These are phyloP conservation scores for Blastobotrys attinorum DNA, from an alignment of 805 yeast genomes.

Conservation along the genomic window DNA sequence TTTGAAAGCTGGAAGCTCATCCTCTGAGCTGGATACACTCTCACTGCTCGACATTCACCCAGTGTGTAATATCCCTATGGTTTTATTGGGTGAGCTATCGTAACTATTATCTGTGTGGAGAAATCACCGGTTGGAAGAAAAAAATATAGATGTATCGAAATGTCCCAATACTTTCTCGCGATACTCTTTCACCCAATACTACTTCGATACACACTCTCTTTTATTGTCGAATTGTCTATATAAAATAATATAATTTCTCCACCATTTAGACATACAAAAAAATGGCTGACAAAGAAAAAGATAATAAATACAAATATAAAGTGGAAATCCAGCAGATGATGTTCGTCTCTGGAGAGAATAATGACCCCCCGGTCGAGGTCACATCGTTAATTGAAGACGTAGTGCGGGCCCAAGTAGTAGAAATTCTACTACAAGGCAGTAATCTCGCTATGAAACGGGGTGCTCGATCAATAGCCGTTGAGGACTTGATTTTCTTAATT, in stretches of 20 bases:
- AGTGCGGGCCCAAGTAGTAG: constrained; percentile 90
- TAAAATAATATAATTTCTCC: too few species aligned
- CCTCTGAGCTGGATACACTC: not conserved
- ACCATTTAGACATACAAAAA: not conserved
- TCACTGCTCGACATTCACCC: too few species aligned
- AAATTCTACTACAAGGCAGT: constrained; percentile 67
- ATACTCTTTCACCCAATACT: too few species aligned
- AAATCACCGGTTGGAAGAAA: too few species aligned
- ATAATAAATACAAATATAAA: constrained; percentile 61
- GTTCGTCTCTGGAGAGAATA: constrained; percentile 95
- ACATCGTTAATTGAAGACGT: constrained; percentile 92
- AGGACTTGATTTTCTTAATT: constrained; percentile 86
- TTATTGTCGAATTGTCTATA: too few species aligned
- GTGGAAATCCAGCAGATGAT: constrained; percentile 96
- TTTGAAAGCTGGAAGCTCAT: not conserved
- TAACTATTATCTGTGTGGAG: too few species aligned
- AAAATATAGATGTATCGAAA: too few species aligned
- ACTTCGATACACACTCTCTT: too few species aligned
- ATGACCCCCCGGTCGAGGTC: constrained; percentile 88
- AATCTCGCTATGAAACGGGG: constrained; percentile 74
- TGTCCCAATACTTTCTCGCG: too few species aligned
- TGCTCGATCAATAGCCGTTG: constrained; percentile 77
- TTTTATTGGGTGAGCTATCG: too few species aligned
- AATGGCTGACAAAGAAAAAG: constrained; percentile 13
- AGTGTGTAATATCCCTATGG: too few species aligned